Base-by-base conservation (phyloP, 805 yeast genomes). In the Myxozyma sirexii region DNA sequence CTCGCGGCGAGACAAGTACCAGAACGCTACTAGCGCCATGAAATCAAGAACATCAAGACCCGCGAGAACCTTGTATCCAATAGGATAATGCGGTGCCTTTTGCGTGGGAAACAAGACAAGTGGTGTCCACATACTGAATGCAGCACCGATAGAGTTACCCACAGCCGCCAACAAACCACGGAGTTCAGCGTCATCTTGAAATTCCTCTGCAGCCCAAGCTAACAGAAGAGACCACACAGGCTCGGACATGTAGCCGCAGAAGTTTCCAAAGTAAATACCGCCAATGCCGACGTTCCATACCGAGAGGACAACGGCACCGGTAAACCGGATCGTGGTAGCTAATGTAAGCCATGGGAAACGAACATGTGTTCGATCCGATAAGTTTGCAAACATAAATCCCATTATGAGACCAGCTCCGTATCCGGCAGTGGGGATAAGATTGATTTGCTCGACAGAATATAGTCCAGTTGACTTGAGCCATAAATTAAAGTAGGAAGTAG, bases 351-450 rank as follows among this genome's bases (percentile, higher is more conserved):
- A 37, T 2, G 70, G 66, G 57, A 71, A 72, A 49, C 75, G 64
- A 50, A 65, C 69, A 19, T 69, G 67, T 39, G 68, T 66, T 33
- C 66, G 65, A 59, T 73, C 76, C 17, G 75, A 72, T 10, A 71
- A 41, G 64, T 69, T 67, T 1, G 75, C 67, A 48, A 69, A 51
- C 35, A 65, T 57, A 49, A 72, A 62, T 2, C 71, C 70, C 42
- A 64, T 63, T 6, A 73, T 59, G 26, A 73, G 64, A 21, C 72
- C 73, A 13, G 68, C 54, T 21, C 67, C 76, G 50, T 70, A 72
- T 19, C 71, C 72, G 12, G 70, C 76, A 3, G 76, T 73, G 38
- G 77, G 77, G 41, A 72, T 70, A 1, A 61, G 60, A 57, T 74
- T 74, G 43, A 70, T 62, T 26, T 72, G 68, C 23, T 68, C 55